Evolutionary conservation across 83 land plant genomes (phyloP), one percentile per base, ranked within the genome.

Genomic region (Picea engelmannii): DNA sequence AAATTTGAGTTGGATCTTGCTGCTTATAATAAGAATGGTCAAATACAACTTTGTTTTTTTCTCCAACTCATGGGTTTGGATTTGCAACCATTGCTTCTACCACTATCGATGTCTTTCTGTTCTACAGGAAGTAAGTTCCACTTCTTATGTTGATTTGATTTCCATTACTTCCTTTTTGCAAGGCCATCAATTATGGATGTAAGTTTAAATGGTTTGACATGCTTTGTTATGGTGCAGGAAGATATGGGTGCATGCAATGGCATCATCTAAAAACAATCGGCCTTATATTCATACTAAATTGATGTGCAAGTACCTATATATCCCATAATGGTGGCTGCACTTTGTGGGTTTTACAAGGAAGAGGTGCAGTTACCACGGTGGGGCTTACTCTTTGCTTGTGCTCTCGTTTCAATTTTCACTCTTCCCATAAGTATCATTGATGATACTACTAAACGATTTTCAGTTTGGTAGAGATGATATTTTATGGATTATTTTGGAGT

Each of bases 341-440:
- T 89, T 15, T 90, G 89, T 75, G 88, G 78, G 21, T 81, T 80
- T 23, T 79, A 82, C 79, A 91, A 90, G 10, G 79, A 92, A 10
- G 80, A 93, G 47, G 89, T 95, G 62, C 98, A 95, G 73, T 75
- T 95, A 64, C 94, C 88, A 62, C 93, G 98, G 98, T 93, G 76
- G 76, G 68, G 66, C 21, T 40, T 70, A 38, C 17, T 73, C 47
- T 40, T 38, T 5, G 52, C 76, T 7, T 86, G 85, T 70, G 92
- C 70, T 8, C 31, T 95, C 47, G 95, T 96, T 15, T 81, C 90
- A 1, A 18, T 87, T 7, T 94, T 96, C 78, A 94, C 95, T 31
- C 95, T 38, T 38, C 40, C 2, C 40, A 38, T 38, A 38, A 38
- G 40, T 38, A 38, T 38, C 40, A 38, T 38, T 92, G 21, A 95